Evolutionary conservation across 1,139 yeast species (phyloP).

Genomic region (Blastobotrys serpentis): DNA sequence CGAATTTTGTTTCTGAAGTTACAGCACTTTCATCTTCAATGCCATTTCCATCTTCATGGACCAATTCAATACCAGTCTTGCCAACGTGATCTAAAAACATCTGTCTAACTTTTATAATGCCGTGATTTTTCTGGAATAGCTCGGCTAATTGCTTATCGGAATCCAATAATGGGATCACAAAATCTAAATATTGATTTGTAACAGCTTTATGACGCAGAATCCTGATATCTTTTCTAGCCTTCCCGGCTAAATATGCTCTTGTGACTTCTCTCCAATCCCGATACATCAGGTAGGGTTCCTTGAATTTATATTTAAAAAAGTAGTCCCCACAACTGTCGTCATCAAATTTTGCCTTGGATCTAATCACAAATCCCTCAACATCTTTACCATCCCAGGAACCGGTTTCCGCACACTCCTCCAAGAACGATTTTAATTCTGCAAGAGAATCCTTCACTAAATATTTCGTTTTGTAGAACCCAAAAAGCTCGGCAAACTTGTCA

Average conservation of each 20-base stretch:
- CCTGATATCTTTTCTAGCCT: conserved; percentile 47
- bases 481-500: conserved; percentile 55
- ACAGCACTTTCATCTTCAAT: conserved; percentile 9
- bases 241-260: conserved; percentile 49
- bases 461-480: conserved; percentile 67
- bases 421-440: conserved; percentile 47
- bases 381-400: conserved; percentile 74
- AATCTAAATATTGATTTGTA: conserved; percentile 67
- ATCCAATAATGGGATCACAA: conserved; percentile 55
- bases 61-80: conserved; percentile 47
- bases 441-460: conserved; percentile 45
- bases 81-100: conserved; percentile 52
- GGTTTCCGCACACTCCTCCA: conserved; percentile 57
- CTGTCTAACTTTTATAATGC: conserved; percentile 71
- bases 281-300: conserved; percentile 89
- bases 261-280: conserved; percentile 91
- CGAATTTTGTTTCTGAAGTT: conserved; percentile 45
- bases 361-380: conserved; percentile 89
- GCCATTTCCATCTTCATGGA: conserved; percentile 20
- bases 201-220: conserved; percentile 56
- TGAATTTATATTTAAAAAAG: conserved; percentile 92
- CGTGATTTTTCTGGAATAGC: conserved; percentile 56
- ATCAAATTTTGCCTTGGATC: conserved; percentile 46
- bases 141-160: conserved; percentile 43
- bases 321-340: conserved; percentile 43